Percentiles rank a stretch among this genome's conserved stretches.
phyloP scores from a whole-genome alignment of 257 asterid genomes.

The Asclepias syriaca region DNA sequence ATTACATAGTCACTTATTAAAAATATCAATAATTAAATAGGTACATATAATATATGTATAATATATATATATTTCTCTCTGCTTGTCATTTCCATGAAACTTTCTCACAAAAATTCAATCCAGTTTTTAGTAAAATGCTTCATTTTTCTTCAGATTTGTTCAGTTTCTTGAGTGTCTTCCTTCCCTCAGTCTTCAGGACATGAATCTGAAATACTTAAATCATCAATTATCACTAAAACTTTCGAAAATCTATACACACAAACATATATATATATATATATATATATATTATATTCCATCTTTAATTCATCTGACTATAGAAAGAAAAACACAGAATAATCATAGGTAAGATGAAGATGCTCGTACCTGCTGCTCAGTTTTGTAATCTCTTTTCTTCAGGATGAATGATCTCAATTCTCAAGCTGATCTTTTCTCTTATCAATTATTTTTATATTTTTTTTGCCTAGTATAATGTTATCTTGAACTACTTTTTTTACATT shows the following conservation, averaged over 20 bases:
- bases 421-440: background rate
- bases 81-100: background rate
- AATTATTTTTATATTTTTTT: background rate
- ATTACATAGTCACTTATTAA: no score
- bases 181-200: background rate
- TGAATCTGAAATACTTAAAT: background rate
- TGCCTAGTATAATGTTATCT: background rate
- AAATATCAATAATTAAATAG: no score
- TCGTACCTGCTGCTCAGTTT: conserved; percentile 20
- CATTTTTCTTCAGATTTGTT: background rate
- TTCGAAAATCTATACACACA: no score
- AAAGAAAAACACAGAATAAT: background rate
- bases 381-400: background rate
- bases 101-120: background rate
- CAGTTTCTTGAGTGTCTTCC: background rate
- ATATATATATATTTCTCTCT: background rate
- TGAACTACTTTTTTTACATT: background rate
- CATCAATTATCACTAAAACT: no score
- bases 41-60: no score
- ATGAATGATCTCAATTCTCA: background rate
- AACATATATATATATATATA: no score
- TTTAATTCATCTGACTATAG: background rate
- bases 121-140: background rate
- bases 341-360: background rate
- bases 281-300: no score